phyloP scores from a whole-genome alignment of 805 yeast genomes.

The Candida patagonica region DNA sequence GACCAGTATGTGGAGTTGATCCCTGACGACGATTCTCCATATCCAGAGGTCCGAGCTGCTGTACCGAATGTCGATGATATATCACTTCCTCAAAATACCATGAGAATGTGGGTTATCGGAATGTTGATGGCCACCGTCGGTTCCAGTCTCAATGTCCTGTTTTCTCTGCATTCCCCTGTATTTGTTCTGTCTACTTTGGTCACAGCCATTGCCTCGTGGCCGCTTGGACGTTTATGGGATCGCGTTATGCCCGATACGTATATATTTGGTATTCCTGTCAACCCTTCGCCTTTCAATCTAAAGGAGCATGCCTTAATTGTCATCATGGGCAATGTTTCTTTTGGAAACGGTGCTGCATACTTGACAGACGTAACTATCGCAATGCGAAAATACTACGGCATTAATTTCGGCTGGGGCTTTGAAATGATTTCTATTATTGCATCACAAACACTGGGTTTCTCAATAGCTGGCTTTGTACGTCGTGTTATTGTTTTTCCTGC shows the following conservation, averaged over 20 bases:
- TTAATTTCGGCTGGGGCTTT: slow-evolving; percentile 42
- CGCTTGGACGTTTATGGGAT: slow-evolving; percentile 48
- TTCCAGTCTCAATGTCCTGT: slow-evolving; percentile 49
- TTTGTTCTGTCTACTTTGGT: slow-evolving; percentile 44
- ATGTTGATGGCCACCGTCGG: slow-evolving; percentile 47
- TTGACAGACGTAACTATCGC: slow-evolving; percentile 50
- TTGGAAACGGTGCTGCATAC: slow-evolving; percentile 40
- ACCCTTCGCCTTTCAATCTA: slow-evolving; percentile 54
- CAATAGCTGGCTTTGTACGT: slow-evolving; percentile 55
- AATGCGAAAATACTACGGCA: slow-evolving; percentile 39
- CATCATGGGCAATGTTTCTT: slow-evolving; percentile 41
- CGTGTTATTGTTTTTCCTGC: slow-evolving; percentile 54
- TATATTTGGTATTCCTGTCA: slow-evolving; percentile 31
- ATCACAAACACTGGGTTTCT: slow-evolving; percentile 58
- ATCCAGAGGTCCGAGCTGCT: slow-evolving; percentile 58
- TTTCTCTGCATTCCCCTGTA: slow-evolving; percentile 49
- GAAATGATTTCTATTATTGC: slow-evolving; percentile 43
- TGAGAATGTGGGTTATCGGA: slow-evolving; percentile 48
- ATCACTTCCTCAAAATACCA: slow-evolving; percentile 39
- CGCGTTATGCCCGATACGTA: slow-evolving; percentile 27
- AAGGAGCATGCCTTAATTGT: slow-evolving; percentile 56
- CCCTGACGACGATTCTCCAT: slow-evolving; percentile 37
- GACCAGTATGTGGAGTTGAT: slow-evolving; percentile 15
- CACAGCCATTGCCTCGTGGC: slow-evolving; percentile 55
- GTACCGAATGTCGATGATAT: slow-evolving; percentile 53